Percentiles rank a stretch among this genome's conserved stretches.
These are phyloP conservation scores for Terfezia boudieri DNA, from an alignment of 495 filamentous ascomycete genomes.

Conservation along the genomic window DNA sequence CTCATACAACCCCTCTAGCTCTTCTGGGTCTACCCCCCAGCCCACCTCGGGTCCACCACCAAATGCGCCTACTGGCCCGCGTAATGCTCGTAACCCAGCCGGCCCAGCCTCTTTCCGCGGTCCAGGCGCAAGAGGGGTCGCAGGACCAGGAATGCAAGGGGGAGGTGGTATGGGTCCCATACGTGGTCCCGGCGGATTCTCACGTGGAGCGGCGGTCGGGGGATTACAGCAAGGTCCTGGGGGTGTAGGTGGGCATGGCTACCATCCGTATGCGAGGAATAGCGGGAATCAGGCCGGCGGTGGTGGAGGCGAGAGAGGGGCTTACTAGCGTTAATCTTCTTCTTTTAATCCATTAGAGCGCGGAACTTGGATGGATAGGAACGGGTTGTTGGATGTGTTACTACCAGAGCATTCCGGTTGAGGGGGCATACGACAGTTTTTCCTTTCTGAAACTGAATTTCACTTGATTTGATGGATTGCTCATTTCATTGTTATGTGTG, in stretches of 20 bases:
- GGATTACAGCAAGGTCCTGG: background rate
- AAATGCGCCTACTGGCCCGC: slow-evolving; percentile 86
- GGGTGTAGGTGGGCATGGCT: background rate
- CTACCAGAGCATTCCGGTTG: too few relatives aligned
- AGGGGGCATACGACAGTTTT: too few relatives aligned
- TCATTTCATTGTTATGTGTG: too few relatives aligned
- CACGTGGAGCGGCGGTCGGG: background rate
- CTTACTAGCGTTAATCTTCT: background rate
- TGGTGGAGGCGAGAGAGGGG: background rate
- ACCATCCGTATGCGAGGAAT: slow-evolving; percentile 17
- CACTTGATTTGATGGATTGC: too few relatives aligned
- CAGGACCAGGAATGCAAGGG: slow-evolving; percentile 6
- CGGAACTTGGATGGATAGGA: too few relatives aligned
- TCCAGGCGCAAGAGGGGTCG: slow-evolving; percentile 58
- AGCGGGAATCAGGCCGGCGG: background rate
- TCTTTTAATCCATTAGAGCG: too few relatives aligned
- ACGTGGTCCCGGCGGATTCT: background rate
- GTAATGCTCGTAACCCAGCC: slow-evolving; percentile 82
- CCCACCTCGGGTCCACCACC: slow-evolving; percentile 47
- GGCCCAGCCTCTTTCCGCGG: slow-evolving; percentile 87
- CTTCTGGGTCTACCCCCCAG: slow-evolving; percentile 7
- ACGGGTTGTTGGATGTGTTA: too few relatives aligned
- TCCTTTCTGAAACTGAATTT: too few relatives aligned
- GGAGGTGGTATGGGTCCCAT: slow-evolving; percentile 1
- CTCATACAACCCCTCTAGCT: background rate